Conservation (phyloP, 2,329 filamentous ascomycete genomes). For the Lasiodiplodia citricola region DNA sequence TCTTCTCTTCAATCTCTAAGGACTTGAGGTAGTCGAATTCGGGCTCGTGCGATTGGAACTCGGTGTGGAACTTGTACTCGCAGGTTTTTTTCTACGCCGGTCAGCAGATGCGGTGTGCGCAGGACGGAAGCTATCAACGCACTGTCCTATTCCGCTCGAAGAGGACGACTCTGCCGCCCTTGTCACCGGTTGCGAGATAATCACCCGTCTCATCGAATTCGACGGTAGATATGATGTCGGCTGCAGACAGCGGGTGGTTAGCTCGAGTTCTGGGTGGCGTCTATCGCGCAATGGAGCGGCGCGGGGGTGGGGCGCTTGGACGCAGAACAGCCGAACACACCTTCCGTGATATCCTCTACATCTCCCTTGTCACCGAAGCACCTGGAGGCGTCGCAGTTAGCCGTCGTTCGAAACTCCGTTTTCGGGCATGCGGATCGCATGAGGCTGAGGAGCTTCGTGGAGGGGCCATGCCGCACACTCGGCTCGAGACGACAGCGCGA, state of each 20-base stretch:
- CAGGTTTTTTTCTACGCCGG: conserved; percentile 91
- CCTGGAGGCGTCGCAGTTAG: conserved; percentile 55
- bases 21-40: conserved; percentile 99
- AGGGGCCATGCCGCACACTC: background rate
- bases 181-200: conserved; percentile 88
- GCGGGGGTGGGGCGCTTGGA: conserved; percentile 23
- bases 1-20: conserved; percentile 99
- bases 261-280: background rate
- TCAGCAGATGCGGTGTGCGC: conserved; percentile 23
- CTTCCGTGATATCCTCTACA: conserved; percentile 98
- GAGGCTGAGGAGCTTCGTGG: conserved; percentile 3
- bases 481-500: background rate
- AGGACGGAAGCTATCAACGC: conserved; percentile 44
- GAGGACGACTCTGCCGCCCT: conserved; percentile 82
- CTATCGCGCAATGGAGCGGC: conserved; percentile 19
- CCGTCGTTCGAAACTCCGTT: background rate
- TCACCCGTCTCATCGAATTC: conserved; percentile 91
- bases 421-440: background rate
- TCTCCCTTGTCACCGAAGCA: conserved; percentile 99
- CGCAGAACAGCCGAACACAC: conserved; percentile 40
- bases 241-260: conserved; percentile 62
- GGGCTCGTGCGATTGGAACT: conserved; percentile 98
- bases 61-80: conserved; percentile 99
- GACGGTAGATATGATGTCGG: conserved; percentile 90
- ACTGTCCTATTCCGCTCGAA: conserved; percentile 97